Evolutionary conservation across 352 stramenopile genomes (phyloP).

Genomic region (Globisporangium yorkense): DNA sequence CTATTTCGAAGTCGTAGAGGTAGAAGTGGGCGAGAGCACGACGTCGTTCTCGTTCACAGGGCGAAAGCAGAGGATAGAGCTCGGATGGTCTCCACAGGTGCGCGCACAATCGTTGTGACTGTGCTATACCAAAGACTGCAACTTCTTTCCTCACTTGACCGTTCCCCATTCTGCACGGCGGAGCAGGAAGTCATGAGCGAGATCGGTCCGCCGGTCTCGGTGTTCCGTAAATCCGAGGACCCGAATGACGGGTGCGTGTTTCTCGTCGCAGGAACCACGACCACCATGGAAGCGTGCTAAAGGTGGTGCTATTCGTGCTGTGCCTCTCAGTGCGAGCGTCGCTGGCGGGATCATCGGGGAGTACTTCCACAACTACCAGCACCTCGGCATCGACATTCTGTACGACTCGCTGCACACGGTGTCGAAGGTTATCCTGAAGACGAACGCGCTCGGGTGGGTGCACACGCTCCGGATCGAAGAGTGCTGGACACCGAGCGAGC

Average conservation of each 20-base stretch:
- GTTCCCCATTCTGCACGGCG: not conserved
- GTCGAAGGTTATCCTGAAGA: slow-evolving; percentile 77
- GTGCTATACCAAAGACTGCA: not conserved
- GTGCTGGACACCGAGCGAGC: not conserved
- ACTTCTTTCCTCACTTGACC: not conserved
- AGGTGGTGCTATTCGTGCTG: not conserved
- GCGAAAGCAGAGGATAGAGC: slow-evolving; percentile 57
- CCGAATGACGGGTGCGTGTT: slow-evolving; percentile 49
- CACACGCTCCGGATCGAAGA: not conserved
- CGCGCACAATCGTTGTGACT: not conserved
- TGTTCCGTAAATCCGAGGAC: slow-evolving; percentile 75
- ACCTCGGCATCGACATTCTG: slow-evolving; percentile 73
- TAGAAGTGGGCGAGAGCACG: slow-evolving; percentile 37
- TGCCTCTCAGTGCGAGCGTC: slow-evolving; percentile 29
- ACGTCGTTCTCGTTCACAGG: slow-evolving; percentile 47
- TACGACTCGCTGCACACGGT: slow-evolving; percentile 67
- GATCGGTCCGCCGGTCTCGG: slow-evolving; percentile 62
- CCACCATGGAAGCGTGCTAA: not conserved
- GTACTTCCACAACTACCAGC: slow-evolving; percentile 86
- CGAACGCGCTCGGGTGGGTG: slow-evolving; percentile 63
- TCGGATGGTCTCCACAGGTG: slow-evolving; percentile 81
- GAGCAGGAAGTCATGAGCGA: slow-evolving; percentile 71
- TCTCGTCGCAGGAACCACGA: not conserved
- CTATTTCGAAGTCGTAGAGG: slow-evolving; percentile 69
- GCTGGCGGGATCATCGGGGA: slow-evolving; percentile 50